Base-by-base conservation (phyloP, 176 grass and related monocot genomes). In the Neostapfia colusana region DNA sequence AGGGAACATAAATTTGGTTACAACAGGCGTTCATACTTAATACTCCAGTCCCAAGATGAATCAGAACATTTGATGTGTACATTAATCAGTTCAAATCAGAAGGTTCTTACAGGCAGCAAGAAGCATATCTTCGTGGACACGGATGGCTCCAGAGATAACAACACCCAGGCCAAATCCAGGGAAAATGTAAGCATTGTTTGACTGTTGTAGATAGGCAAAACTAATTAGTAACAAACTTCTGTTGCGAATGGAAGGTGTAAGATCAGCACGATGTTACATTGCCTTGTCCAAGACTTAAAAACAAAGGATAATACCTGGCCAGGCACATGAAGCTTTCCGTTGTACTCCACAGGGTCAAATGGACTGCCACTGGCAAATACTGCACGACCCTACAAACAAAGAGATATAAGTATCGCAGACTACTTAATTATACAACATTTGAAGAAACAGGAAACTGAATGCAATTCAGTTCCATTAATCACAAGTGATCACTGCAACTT, bases 181-280 rank as follows among this genome's bases (percentile, higher is more conserved):
- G 85, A 99, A 99, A 80, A 99, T 89, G 84, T 99, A 99, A 41
- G 96, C 96, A 87, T 99, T 99, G 73, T 99, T 99, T 12, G 96
- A 51, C 96, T 99, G 83, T 81, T 61, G 26, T 65, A 40, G 37
- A 21, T 46, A 81, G 70, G 50, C 18, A 10, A 43, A 37, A 23
- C 24, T 20, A 81, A 70, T 92, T 53, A 85, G 58, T n/a, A 31
- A 81, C 34, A 34, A 80, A 68, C 12, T 36, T 37, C 10, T 23
- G 7, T 34, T 75, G 42, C 45, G 16, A 76, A 58, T 53, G 57
- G 63, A 38, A 40, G 17, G 28, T 18, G 26, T 78, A 9, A 34
- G 17, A 59, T 27, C 10, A 77, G 72, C n/a, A 78, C 59, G 34
- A 42, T 41, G 17, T 28, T 75, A 26, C 0, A 45, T 35, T 34